Evolutionary conservation across 176 grass and related monocot species (phyloP).

Genomic region (Hsuehochloa calcarea): DNA sequence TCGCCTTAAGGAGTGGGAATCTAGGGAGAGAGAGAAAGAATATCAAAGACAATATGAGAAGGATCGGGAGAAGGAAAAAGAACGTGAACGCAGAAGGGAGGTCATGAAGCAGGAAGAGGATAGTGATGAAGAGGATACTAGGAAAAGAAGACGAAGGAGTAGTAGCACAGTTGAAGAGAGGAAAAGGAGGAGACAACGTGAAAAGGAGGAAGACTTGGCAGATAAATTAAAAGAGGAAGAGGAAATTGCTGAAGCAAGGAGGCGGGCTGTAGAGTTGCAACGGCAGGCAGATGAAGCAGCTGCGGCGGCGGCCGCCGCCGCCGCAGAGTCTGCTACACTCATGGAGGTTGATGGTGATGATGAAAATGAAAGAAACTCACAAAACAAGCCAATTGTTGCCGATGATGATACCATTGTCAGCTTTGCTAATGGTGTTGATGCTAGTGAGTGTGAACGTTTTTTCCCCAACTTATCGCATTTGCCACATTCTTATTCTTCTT

Average conservation of each 20-base stretch:
- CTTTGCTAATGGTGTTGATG: constrained; percentile 40
- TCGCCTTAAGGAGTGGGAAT: constrained; percentile 87
- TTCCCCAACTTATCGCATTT: not conserved
- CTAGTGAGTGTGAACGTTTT: constrained; percentile 42
- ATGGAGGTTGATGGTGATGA: constrained; percentile 68
- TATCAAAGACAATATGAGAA: constrained; percentile 74
- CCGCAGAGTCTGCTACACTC: constrained; percentile 39
- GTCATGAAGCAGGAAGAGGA: constrained; percentile 89
- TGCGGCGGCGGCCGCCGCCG: constrained; percentile 14
- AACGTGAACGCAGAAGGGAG: constrained; percentile 79
- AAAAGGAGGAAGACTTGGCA: constrained; percentile 81
- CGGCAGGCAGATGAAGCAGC: constrained; percentile 56
- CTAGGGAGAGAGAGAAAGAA: constrained; percentile 91
- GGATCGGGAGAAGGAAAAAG: constrained; percentile 78
- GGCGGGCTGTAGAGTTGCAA: constrained; percentile 57
- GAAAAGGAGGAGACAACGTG: constrained; percentile 77
- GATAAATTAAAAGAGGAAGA: constrained; percentile 84
- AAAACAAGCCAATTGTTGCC: constrained; percentile 37
- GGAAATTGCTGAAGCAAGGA: constrained; percentile 79
- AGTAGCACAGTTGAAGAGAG: constrained; percentile 58
- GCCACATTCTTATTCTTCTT: constrained; percentile 2
- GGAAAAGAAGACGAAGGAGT: constrained; percentile 76
- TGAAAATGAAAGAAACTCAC: constrained; percentile 48
- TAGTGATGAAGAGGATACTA: constrained; percentile 82
- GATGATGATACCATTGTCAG: constrained; percentile 33